A percentile compares a stretch with the other conserved stretches of the same genome.
Conservation (phyloP, 257 asterid species). For the Capsicum pubescens region DNA sequence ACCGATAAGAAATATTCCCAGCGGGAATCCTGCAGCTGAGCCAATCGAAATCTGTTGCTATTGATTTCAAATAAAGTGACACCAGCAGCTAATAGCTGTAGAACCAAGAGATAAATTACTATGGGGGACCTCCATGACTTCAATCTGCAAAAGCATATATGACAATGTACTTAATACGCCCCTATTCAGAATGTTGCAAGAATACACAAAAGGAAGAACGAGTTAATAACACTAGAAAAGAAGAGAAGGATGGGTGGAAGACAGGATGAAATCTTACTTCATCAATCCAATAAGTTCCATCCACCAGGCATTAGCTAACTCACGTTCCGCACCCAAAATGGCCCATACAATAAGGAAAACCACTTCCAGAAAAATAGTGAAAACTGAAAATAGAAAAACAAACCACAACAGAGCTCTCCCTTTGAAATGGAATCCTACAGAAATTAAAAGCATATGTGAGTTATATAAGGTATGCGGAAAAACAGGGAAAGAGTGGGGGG, state of each 20-base stretch:
- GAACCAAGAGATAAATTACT: constrained; percentile 55
- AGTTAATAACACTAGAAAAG: neutral
- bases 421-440: constrained; percentile 67
- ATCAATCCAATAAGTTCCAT: constrained; percentile 69
- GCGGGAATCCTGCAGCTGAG: constrained; percentile 60
- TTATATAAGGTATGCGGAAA: constrained; percentile 24
- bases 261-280: constrained; percentile 51
- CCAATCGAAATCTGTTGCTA: constrained; percentile 53
- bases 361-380: constrained; percentile 58
- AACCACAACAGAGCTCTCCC: constrained; percentile 69
- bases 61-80: constrained; percentile 65
- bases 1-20: constrained; percentile 70
- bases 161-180: constrained; percentile 12
- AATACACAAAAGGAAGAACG: neutral
- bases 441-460: constrained; percentile 31
- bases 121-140: constrained; percentile 68
- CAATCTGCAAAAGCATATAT: constrained; percentile 58
- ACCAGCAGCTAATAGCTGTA: constrained; percentile 61
- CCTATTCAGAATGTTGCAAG: neutral
- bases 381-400: constrained; percentile 56
- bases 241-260: constrained; percentile 13
- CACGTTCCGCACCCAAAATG: constrained; percentile 54
- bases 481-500: neutral
- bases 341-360: constrained; percentile 53
- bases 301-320: constrained; percentile 72